Base-by-base conservation (phyloP, 139 green algal genomes). In the Chlamydomonas eustigma region DNA sequence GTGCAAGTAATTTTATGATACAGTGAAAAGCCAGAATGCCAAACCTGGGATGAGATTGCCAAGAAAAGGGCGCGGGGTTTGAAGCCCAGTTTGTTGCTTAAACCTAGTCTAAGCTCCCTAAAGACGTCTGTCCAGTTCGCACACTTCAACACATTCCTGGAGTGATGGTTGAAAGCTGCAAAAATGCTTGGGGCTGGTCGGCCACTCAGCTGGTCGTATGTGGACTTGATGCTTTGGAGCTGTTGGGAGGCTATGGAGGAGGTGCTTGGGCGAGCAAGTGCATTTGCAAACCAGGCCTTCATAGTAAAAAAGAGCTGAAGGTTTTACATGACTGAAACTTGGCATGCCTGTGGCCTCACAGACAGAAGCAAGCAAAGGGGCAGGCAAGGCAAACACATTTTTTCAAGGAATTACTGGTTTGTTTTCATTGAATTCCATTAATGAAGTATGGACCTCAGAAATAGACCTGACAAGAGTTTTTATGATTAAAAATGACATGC, bases 231-330 rank as follows among this genome's bases (percentile, higher is more conserved):
- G 22, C 3, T n/a, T 3, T 22, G 3, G 3, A 74, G 37, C 37
- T 74, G 30, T 6, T 3, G 18, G 37, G 2, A 6, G 3, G 68
- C 68, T 24, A 25, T 31, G 36, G 68, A 37, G 24, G 37, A 24
- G 35, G 30, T 22, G 37, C 8, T 4, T 2, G 68, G 68, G 8
- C 68, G 33, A 4, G 68, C 68, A 24, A 74, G 68, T 8, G 68
- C 68, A 38, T 74, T 74, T 6, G 68, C 68, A 58, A 74, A 74
- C 68, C 68, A 74, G 36, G 68, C 37, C 68, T 72, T n/a, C n/a
- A n/a, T n/a, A n/a, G n/a, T n/a, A n/a, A n/a, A n/a, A n/a, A n/a
- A n/a, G n/a, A n/a, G n/a, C n/a, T n/a, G n/a, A n/a, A n/a, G n/a
- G n/a, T n/a, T n/a, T n/a, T n/a, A n/a, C n/a, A n/a, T n/a, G n/a